These are phyloP conservation scores for Castanospermum australe DNA, from an alignment of 306 rosid species.

Conservation along the genomic window DNA sequence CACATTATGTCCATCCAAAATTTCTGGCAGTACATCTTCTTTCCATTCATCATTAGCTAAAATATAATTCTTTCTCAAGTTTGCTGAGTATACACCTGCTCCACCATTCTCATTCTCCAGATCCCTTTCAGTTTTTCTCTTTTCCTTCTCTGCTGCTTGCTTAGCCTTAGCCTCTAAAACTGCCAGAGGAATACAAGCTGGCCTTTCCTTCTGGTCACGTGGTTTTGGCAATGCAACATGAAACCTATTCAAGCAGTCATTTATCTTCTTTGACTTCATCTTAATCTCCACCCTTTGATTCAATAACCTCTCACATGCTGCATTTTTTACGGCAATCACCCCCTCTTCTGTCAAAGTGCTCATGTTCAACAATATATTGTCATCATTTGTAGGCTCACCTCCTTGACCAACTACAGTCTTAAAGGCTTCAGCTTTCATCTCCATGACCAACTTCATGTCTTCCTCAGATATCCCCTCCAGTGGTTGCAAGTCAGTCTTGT, in stretches of 20 bases:
- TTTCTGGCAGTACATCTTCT: conserved; percentile 81
- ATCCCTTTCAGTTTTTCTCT: conserved; percentile 70
- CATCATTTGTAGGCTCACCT: conserved; percentile 62
- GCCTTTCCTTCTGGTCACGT: conserved; percentile 83
- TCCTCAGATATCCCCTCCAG: conserved; percentile 74
- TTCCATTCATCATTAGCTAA: conserved; percentile 86
- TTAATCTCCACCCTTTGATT: conserved; percentile 80
- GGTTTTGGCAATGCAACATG: conserved; percentile 81
- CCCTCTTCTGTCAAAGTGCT: conserved; percentile 88
- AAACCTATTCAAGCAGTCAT: conserved; percentile 75
- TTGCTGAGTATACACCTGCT: conserved; percentile 86
- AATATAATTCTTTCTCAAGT: conserved; percentile 71
- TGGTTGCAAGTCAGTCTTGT: conserved; percentile 86
- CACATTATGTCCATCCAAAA: conserved; percentile 88
- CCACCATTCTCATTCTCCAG: conserved; percentile 91
- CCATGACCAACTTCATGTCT: conserved; percentile 71
- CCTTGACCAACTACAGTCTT: conserved; percentile 80
- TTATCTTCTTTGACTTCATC: conserved; percentile 82
- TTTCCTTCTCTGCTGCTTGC: conserved; percentile 59
- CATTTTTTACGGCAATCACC: conserved; percentile 79
- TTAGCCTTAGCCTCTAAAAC: conserved; percentile 71
- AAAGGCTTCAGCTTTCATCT: conserved; percentile 82
- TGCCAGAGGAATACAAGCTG: conserved; percentile 67
- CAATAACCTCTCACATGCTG: conserved; percentile 80
- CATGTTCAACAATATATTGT: conserved; percentile 70